A percentile compares a stretch with the other conserved stretches of the same genome.
Evolutionary conservation across 2,329 filamentous ascomycete species (phyloP).

Genomic region (Cyphellophora attinorum): DNA sequence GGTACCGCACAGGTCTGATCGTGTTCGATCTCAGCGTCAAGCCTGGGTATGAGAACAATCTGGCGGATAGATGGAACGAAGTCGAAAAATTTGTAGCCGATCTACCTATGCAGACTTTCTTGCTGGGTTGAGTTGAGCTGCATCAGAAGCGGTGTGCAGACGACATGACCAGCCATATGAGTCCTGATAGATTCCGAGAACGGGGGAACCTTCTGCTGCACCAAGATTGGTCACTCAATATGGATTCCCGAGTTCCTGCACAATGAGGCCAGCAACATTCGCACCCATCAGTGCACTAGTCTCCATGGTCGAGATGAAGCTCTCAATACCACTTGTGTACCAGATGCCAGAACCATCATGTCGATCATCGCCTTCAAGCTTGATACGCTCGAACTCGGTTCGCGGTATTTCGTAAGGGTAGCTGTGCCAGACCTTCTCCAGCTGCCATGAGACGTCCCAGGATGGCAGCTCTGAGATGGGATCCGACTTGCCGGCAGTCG

Average conservation of each 20-base stretch:
- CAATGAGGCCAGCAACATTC: constrained; percentile 48
- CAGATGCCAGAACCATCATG: constrained; percentile 24
- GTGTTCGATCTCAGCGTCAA: too few relatives aligned
- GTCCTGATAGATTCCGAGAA: too few relatives aligned
- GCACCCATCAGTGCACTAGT: constrained; percentile 81
- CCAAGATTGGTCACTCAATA: too few relatives aligned
- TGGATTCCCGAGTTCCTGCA: constrained; percentile 29
- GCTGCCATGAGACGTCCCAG: constrained; percentile 60
- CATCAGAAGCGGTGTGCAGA: too few relatives aligned
- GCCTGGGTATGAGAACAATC: too few relatives aligned
- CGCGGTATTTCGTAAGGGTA: constrained; percentile 82
- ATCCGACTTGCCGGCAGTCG: constrained; percentile 3
- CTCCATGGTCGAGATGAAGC: constrained; percentile 96
- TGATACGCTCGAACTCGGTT: constrained; percentile 74
- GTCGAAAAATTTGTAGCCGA: too few relatives aligned
- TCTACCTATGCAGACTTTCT: too few relatives aligned
- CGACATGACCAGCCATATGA: too few relatives aligned
- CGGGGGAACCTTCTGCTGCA: neutral
- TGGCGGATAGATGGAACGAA: too few relatives aligned
- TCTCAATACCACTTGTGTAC: constrained; percentile 67
- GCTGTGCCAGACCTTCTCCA: constrained; percentile 68
- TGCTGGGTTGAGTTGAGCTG: too few relatives aligned
- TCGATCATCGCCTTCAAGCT: constrained; percentile 20
- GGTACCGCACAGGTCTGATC: too few relatives aligned
- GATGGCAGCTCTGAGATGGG: constrained; percentile 21